These are phyloP conservation scores for Psilocybe sp. DNA, from an alignment of 768 basidiomycete genomes.

Conservation along the genomic window DNA sequence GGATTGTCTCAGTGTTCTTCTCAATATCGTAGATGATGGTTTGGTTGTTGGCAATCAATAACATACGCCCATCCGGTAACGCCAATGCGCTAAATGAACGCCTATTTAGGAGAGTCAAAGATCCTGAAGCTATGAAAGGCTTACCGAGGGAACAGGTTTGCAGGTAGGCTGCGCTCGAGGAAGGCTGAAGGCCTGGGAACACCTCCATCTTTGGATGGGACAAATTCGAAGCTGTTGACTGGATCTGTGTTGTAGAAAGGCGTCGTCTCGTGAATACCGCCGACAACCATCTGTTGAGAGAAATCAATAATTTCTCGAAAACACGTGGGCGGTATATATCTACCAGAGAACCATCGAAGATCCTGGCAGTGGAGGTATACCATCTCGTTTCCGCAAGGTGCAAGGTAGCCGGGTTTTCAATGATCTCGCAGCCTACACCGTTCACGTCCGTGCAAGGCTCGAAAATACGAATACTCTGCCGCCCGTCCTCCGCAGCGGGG, in stretches of 20 bases:
- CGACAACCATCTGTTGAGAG: slow-evolving; percentile 20
- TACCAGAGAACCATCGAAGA: slow-evolving; percentile 31
- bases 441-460: slow-evolving; percentile 34
- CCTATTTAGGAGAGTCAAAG: slow-evolving; percentile 8
- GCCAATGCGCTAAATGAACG: slow-evolving; percentile 20
- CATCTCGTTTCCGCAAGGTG: slow-evolving; percentile 36
- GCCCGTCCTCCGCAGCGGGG: slow-evolving; percentile 26
- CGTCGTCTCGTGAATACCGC: slow-evolving; percentile 23
- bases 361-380: slow-evolving; percentile 37
- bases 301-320: slow-evolving; percentile 11
- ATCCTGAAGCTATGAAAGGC: slow-evolving; percentile 12
- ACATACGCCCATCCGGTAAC: slow-evolving; percentile 28
- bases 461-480: slow-evolving; percentile 35
- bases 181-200: slow-evolving; percentile 24
- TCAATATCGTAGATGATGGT: slow-evolving; percentile 38
- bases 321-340: slow-evolving; percentile 9
- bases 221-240: slow-evolving; percentile 41
- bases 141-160: slow-evolving; percentile 26
- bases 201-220: slow-evolving; percentile 37
- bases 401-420: slow-evolving; percentile 31
- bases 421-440: slow-evolving; percentile 28
- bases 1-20: slow-evolving; percentile 31
- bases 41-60: slow-evolving; percentile 36
- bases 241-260: slow-evolving; percentile 67
- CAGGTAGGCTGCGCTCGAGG: slow-evolving; percentile 25